Conservation (phyloP, 352 stramenopile species). For the Peronospora destructor region DNA sequence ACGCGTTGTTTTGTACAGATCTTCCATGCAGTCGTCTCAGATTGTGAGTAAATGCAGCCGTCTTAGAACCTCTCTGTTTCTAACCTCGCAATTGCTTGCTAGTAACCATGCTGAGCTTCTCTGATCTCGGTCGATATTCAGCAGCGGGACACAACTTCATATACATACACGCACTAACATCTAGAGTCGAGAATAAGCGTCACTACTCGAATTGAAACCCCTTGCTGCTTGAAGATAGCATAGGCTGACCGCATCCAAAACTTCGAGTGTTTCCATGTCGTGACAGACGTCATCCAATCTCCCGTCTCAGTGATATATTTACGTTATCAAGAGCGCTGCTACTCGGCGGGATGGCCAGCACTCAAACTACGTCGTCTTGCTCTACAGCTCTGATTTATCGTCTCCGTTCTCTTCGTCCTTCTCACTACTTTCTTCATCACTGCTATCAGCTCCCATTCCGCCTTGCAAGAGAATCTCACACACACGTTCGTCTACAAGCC, state of each 20-base stretch:
- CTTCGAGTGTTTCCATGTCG: no score
- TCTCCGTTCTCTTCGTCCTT: conserved; percentile 14
- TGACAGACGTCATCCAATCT: no score
- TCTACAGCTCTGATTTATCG: no score
- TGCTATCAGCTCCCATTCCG: conserved; percentile 25
- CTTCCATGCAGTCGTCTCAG: conserved; percentile 55
- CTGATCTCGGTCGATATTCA: not conserved
- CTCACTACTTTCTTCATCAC: conserved; percentile 28
- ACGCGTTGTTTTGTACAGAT: conserved; percentile 76
- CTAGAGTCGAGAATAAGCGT: no score
- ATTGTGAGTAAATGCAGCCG: conserved; percentile 23
- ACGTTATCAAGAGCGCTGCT: not conserved
- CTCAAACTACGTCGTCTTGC: not conserved
- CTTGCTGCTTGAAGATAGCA: no score
- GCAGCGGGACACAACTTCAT: not conserved
- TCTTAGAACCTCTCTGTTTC: conserved; percentile 19
- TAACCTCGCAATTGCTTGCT: conserved; percentile 14
- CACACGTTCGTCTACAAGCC: conserved; percentile 69
- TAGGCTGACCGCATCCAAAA: no score
- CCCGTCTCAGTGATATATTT: no score
- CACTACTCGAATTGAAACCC: no score
- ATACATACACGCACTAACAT: no score
- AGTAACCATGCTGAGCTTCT: conserved; percentile 22
- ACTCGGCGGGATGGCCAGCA: not conserved
- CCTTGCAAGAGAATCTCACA: conserved; percentile 64